Percentiles rank a stretch among this genome's conserved stretches.
phyloP scores from a whole-genome alignment of 1,139 yeast species.

The Blastobotrys apis region DNA sequence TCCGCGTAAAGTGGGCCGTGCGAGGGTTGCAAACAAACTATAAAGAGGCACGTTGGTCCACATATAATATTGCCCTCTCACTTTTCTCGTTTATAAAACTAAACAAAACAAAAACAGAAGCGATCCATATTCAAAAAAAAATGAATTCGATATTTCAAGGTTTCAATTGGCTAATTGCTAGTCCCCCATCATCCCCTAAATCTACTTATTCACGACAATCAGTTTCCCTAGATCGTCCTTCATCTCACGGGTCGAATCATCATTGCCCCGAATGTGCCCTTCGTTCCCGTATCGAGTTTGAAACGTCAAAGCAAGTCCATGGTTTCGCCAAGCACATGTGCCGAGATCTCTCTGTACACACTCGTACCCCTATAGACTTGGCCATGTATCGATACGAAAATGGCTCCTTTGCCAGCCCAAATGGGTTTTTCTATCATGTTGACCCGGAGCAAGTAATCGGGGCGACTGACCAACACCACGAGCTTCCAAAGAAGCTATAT shows the following conservation, averaged over 20 bases:
- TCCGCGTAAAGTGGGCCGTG: too few relatives aligned
- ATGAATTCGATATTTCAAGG: slow-evolving; percentile 10
- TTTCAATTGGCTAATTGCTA: slow-evolving; percentile 8
- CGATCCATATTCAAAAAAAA: too few relatives aligned
- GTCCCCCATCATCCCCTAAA: slow-evolving; percentile 1
- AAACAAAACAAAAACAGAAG: too few relatives aligned
- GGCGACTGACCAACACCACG: not conserved
- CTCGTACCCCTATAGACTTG: slow-evolving; percentile 2
- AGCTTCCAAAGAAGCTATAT: not conserved
- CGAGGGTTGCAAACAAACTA: too few relatives aligned
- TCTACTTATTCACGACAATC: not conserved
- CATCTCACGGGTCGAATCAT: not conserved
- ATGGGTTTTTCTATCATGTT: slow-evolving; percentile 1
- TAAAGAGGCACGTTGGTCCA: too few relatives aligned
- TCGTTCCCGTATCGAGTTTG: slow-evolving; percentile 5
- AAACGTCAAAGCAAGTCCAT: slow-evolving; percentile 5
- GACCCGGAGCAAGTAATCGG: not conserved
- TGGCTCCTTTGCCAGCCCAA: slow-evolving; percentile 2
- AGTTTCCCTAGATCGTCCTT: not conserved
- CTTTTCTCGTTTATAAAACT: too few relatives aligned
- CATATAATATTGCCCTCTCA: too few relatives aligned
- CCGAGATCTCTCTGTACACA: slow-evolving; percentile 1
- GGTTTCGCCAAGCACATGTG: not conserved
- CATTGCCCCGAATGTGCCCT: slow-evolving; percentile 8
- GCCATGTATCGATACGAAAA: slow-evolving; percentile 6